Conservation (phyloP, 495 filamentous ascomycete genomes). For the Annulohypoxylon bovei region DNA sequence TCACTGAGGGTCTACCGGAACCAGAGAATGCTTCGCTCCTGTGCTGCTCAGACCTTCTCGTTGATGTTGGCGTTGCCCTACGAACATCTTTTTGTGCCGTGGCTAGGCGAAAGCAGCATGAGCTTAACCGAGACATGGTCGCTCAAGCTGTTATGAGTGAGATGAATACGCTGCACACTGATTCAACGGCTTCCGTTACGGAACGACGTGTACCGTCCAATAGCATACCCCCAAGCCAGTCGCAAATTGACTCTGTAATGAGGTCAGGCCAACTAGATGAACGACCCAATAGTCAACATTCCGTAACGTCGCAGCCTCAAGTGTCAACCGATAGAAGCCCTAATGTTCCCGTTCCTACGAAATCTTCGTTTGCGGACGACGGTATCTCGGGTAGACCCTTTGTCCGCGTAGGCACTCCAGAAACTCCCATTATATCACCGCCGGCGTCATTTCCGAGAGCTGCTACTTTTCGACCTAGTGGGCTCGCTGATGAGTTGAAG, state of each 20-base stretch:
- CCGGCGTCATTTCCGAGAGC: constrained; percentile 42
- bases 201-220: constrained; percentile 33
- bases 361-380: constrained; percentile 50
- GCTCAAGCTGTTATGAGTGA: constrained; percentile 56
- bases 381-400: constrained; percentile 61
- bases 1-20: constrained; percentile 39
- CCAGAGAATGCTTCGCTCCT: constrained; percentile 31
- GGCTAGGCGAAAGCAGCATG: constrained; percentile 49
- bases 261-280: constrained; percentile 25
- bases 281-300: constrained; percentile 24
- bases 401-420: constrained; percentile 50
- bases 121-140: constrained; percentile 53
- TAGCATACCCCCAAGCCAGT: constrained; percentile 32
- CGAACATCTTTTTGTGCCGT: constrained; percentile 57
- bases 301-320: constrained; percentile 11
- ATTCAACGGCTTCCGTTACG: constrained; percentile 29
- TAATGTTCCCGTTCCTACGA: constrained; percentile 35
- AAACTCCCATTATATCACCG: constrained; percentile 33
- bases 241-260: constrained; percentile 22
- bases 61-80: constrained; percentile 57
- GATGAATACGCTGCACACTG: constrained; percentile 44
- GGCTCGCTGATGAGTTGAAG: constrained; percentile 15
- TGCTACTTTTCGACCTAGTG: constrained; percentile 24
- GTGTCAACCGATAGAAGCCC: constrained; percentile 13
- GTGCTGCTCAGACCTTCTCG: constrained; percentile 55